These are phyloP conservation scores for Kodamaea fukazawae DNA, from an alignment of 805 yeast species.

Conservation along the genomic window DNA sequence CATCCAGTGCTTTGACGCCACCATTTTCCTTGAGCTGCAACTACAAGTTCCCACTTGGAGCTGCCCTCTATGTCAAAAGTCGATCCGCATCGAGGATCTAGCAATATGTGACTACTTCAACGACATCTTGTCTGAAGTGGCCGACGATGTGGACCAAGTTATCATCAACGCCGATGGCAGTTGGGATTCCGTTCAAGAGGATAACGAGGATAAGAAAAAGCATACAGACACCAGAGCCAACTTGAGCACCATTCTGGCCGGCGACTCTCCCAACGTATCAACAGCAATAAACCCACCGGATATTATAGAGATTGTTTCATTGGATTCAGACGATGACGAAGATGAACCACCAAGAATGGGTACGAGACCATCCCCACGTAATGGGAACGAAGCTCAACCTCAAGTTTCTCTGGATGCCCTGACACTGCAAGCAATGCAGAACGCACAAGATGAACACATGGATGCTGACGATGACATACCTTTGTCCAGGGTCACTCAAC, in stretches of 20 bases:
- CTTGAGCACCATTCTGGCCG: not conserved
- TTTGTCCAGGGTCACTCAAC: too few species aligned
- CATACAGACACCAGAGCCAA: constrained; percentile 1
- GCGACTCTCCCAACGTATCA: constrained; percentile 2
- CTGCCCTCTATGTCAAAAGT: constrained; percentile 76
- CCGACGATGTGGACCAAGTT: constrained; percentile 61
- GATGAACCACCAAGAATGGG: too few species aligned
- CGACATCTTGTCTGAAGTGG: constrained; percentile 56
- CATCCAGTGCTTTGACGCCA: constrained; percentile 84
- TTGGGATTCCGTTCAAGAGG: constrained; percentile 49
- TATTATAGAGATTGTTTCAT: constrained; percentile 42
- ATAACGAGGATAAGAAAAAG: constrained; percentile 9
- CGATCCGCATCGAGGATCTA: constrained; percentile 53
- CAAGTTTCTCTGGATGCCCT: too few species aligned
- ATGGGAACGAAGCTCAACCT: too few species aligned
- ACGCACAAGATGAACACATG: too few species aligned
- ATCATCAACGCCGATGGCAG: constrained; percentile 68
- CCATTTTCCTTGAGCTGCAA: constrained; percentile 70
- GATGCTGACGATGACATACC: too few species aligned
- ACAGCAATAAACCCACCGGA: constrained; percentile 6
- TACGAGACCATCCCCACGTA: too few species aligned
- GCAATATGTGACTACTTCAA: constrained; percentile 71
- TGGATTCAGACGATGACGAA: constrained; percentile 51
- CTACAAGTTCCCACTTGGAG: constrained; percentile 79
- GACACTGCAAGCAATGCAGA: too few species aligned